Evolutionary conservation across 176 grass and related monocot species (phyloP), one percentile per base, ranked within the genome.

Genomic region (Eleusine indica): DNA sequence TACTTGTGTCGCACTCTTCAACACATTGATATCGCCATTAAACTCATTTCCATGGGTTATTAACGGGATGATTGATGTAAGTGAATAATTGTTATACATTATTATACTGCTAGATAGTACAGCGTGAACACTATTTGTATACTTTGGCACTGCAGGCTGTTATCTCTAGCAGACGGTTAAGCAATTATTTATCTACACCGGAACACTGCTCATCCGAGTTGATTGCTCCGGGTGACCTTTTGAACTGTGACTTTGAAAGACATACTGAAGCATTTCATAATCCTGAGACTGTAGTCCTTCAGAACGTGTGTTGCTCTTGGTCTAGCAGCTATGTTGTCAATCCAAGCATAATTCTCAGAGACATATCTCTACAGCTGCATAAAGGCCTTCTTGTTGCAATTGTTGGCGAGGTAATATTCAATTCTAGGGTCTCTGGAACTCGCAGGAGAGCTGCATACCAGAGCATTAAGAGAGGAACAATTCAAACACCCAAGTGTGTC

Each of bases 31-130:
- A 82, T 90, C 96, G 18, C 96, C 96, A 13, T 87, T 98, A 70
- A 98, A 98, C 88, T 95, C 96, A 65, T 93, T 98, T 46, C 96
- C 96, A 82, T 98, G 96, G 92, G 91, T 95, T 86, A 98, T 98
- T 75, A 98, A 98, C 75, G 96, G 96, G 75, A 87, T 98, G 87
- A 98, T 98, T 88, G 96, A 95, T 86, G 96, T 98, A 95, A 88
- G 91, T 89, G 48, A 25, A 47, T 82, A 19, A 29, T 74, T 32
- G 9, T n/a, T 40, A 51, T 88, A 71, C 68, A 43, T 22, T 42
- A 77, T 82, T 78, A 28, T 49, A 57, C 35, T 51, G 78, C 40
- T 63, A 41, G 35, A 57, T 73, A 18, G 84, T 56, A 22, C 39
- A 70, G 49, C 58, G 70, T 47, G 86, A 78, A 72, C 12, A 43